phyloP scores from a whole-genome alignment of 2,329 filamentous ascomycete species.

The Phyllosticta citrichinensis region DNA sequence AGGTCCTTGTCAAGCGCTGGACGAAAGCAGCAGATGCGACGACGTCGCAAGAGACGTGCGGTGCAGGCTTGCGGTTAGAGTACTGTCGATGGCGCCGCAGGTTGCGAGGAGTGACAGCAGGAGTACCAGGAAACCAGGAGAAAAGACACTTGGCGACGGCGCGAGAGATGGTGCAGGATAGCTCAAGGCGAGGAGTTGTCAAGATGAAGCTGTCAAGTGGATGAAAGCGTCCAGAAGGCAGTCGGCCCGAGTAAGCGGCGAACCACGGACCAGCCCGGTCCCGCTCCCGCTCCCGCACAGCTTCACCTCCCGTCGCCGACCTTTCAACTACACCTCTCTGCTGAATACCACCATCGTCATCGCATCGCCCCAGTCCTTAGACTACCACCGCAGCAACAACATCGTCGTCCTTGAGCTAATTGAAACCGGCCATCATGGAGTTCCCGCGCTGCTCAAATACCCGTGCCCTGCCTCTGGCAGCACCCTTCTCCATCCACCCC shows the following conservation, averaged over 20 bases:
- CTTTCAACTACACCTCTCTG: neutral
- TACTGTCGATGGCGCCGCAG: neutral
- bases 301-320: neutral
- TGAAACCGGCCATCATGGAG: neutral
- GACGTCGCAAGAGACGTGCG: neutral
- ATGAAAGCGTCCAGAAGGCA: neutral
- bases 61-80: neutral
- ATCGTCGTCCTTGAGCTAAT: neutral
- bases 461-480: neutral
- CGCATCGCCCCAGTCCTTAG: neutral
- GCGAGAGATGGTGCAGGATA: neutral
- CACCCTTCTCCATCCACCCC: neutral
- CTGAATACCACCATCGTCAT: neutral
- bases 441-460: neutral
- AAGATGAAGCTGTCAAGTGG: neutral
- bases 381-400: neutral
- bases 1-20: neutral
- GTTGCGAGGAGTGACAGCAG: neutral
- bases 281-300: neutral
- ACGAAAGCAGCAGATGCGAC: neutral
- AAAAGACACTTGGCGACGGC: neutral
- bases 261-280: neutral
- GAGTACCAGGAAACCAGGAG: neutral
- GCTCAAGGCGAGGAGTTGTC: neutral
- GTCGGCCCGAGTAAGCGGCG: neutral